Base-by-base conservation (phyloP, 306 rosid genomes). In the Macrotyloma uniflorum region DNA sequence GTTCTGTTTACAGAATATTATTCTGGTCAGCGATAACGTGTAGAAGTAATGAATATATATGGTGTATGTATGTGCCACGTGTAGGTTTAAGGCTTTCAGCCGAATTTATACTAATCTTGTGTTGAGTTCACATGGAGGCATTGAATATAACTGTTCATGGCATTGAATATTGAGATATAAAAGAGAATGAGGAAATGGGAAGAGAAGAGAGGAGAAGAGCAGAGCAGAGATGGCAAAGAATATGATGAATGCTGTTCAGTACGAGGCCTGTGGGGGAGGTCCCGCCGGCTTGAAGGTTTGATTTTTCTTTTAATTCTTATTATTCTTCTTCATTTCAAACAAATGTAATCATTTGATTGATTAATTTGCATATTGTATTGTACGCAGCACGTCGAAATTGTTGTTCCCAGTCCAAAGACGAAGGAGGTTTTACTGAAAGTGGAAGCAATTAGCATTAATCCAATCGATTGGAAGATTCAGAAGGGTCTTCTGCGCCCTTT, bases 391-490 rank as follows among this genome's bases (percentile, higher is more conserved):
- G 91, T 77, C 55, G 85, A 90, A 85, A 86, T 94, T 84, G 83
- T n/a, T n/a, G n/a, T n/a, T n/a, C n/a, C n/a, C n/a, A n/a, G 90
- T 74, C 93, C 87, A 4, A 85, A 76, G 13, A 22, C 18, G 58
- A 62, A 82, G 28, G 96, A 93, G 59, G 84, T 89, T 63, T 76
- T 93, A 67, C 42, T 90, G 22, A 89, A 85, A 85, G 13, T 89
- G 40, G 94, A 93, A 85, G 96, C 94, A 30, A 75, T 79, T 42
- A 67, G 82, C 84, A 61, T 93, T 12, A 93, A 90, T 79, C 94
- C 93, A 8, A 12, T 88, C 43, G 96, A 90, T 85, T 89, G 96
- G 92, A 90, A 89, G 82, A 85, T 90, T 82, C 96, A 90, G 80
- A 85, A 80, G 66, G 97, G 97, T 51, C 0, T 18, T 22, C 33